Base-by-base conservation (phyloP, 108 stramenopile genomes). In the Fragilariopsis cylindrus region DNA sequence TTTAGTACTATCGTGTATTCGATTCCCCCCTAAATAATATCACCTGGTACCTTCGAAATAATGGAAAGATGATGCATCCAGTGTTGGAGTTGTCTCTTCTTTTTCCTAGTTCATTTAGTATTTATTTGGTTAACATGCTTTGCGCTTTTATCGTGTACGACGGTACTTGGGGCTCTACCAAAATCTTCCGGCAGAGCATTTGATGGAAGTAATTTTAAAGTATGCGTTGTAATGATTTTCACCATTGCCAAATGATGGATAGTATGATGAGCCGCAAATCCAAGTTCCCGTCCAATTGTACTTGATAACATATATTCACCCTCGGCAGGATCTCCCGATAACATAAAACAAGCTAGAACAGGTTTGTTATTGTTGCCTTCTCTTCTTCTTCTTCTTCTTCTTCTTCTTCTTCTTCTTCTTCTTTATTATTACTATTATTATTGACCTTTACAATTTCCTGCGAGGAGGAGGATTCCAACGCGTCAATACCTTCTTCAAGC, bases 191-290 rank as follows among this genome's bases (percentile, higher is more conserved):
- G 85, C 39, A 96, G 65, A 9, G 88, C 85, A 43, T 77, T 44
- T 18, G 79, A 69, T 41, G 79, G 63, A 40, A 94, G 19, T 4
- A 63, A 40, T 45, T 79, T 81, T 13, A 84, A 46, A 19, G 81
- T 77, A 9, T 84, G 54, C 30, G 82, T 19, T 43, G 90, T 84
- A 78, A 96, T 93, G 44, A 96, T 86, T 65, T 87, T 88, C 19
- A 96, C 87, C 92, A 96, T 87, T 49, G 95, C 93, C 87, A 94
- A 77, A 78, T 98, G 97, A 85, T 98, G 97, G 60, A 95, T 92
- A 3, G 90, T 91, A 73, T 98, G 97, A 77, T 98, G 97, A 7
- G 92, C 94, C 4, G 79, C 84, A 84, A 98, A 98, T 11, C 88
- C 93, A 15, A 98, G 71, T 73, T 98, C 97, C 43, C 97, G 75